Conservation (phyloP, 108 stramenopile species). For the Nannochloropsis salina region DNA sequence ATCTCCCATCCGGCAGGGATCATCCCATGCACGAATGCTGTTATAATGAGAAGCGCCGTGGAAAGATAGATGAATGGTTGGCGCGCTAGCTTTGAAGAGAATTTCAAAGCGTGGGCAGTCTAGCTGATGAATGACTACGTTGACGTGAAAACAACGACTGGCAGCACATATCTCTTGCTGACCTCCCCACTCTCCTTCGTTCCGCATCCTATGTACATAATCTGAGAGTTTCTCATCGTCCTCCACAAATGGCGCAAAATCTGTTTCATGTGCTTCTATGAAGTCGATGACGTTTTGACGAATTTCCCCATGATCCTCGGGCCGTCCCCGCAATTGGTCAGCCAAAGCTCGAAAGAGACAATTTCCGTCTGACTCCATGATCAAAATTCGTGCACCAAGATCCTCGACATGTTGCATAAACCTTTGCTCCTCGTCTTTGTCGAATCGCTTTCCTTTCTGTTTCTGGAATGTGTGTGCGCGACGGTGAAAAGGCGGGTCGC, state of each 20-base stretch:
- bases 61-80: not conserved
- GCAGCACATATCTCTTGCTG: constrained; percentile 17
- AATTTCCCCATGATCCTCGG: constrained; percentile 1
- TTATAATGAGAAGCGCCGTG: not conserved
- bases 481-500: too few species aligned
- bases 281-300: not conserved
- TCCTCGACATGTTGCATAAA: constrained; percentile 9
- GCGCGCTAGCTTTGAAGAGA: not conserved
- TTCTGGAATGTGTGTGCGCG: not conserved
- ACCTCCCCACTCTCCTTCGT: not conserved
- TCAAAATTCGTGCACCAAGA: not conserved
- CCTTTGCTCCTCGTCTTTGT: not conserved
- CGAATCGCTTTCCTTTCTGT: not conserved
- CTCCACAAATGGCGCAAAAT: constrained; percentile 15
- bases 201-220: not conserved
- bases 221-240: not conserved
- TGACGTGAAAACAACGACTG: constrained; percentile 1
- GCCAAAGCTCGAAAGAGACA: constrained; percentile 5
- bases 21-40: constrained; percentile 2
- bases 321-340: constrained; percentile 8
- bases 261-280: not conserved
- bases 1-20: constrained; percentile 2
- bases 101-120: constrained; percentile 6
- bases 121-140: not conserved
- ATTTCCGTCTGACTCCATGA: not conserved